Evolutionary conservation across 1,139 yeast genomes (phyloP), one percentile per base, ranked within the genome.

Genomic region (Kluyveromyces sp.): DNA sequence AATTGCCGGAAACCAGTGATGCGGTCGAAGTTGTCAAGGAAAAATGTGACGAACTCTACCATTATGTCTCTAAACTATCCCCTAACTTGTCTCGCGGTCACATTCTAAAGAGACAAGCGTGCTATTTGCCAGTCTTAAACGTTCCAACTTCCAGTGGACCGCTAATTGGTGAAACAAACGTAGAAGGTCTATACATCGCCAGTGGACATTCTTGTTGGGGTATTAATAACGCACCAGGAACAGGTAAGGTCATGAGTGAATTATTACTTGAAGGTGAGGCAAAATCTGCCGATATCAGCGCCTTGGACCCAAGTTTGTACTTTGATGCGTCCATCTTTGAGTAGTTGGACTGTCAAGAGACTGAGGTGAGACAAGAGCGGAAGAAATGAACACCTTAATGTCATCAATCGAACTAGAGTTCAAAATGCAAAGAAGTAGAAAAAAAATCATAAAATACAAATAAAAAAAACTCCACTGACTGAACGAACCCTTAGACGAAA

Each of bases 201-300:
- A 79, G 94, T 25, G 98, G 97, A 1, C 98, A 92, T 65, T 83
- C 95, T 25, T 92, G 97, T 68, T 92, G 98, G 98, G 98, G 98
- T 27, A 92, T 92, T 53, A 92, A 92, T 67, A 90, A 92, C 65
- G 97, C 97, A 0, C 97, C 97, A 1, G 97, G 87, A 3, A 89
- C 97, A 1, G 98, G 98, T 25, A 82, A 88, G 60, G 76, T 92
- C 42, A 78, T 92, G 84, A 81, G 96, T 55, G 97, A 92, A 66
- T 62, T 92, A 48, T 67, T 92, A 43, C 67, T 90, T 45, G 97
- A 90, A 46, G 97, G 97, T n/a, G 78, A 77, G 51, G 82, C 83
- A 7, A 73, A 68, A 41, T 79, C 88, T 49, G 95, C 96, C 26
- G 87, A 86, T 60, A 78, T 89, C 34, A 74, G 83, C 39, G 83